Evolutionary conservation across 306 rosid genomes (phyloP).

Genomic region (Argentina anserina): DNA sequence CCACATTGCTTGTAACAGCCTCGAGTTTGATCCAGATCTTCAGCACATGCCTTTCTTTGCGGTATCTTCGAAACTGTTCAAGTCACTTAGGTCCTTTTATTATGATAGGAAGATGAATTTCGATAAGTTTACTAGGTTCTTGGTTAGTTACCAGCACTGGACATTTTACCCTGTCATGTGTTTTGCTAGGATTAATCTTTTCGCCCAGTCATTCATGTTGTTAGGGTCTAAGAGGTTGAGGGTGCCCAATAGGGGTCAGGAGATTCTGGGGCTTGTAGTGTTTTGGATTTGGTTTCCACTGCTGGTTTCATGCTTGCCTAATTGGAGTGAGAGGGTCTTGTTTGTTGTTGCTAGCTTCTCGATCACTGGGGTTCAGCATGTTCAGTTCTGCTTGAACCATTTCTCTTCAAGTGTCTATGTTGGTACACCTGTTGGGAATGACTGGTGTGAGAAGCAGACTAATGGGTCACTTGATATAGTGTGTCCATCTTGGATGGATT

Average conservation of each 20-base stretch:
- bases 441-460: slow-evolving; percentile 72
- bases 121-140: slow-evolving; percentile 44
- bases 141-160: slow-evolving; percentile 79
- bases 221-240: slow-evolving; percentile 41
- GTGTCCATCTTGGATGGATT: slow-evolving; percentile 77
- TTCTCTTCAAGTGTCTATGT: slow-evolving; percentile 60
- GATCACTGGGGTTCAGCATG: slow-evolving; percentile 63
- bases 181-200: slow-evolving; percentile 58
- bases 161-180: slow-evolving; percentile 74
- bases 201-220: slow-evolving; percentile 49
- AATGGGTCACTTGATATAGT: slow-evolving; percentile 44
- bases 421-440: slow-evolving; percentile 52
- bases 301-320: slow-evolving; percentile 54
- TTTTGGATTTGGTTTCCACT: slow-evolving; percentile 79
- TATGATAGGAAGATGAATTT: slow-evolving; percentile 51
- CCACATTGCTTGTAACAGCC: slow-evolving; percentile 65
- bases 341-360: slow-evolving; percentile 52
- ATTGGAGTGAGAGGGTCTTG: slow-evolving; percentile 48
- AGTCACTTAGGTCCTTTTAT: slow-evolving; percentile 46
- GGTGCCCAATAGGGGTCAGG: slow-evolving; percentile 37
- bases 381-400: slow-evolving; percentile 77
- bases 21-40: slow-evolving; percentile 72
- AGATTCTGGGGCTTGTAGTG: slow-evolving; percentile 54
- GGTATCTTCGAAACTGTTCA: slow-evolving; percentile 50
- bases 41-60: slow-evolving; percentile 68